phyloP scores from a whole-genome alignment of 768 basidiomycete genomes.

The Suillus clintonianus region DNA sequence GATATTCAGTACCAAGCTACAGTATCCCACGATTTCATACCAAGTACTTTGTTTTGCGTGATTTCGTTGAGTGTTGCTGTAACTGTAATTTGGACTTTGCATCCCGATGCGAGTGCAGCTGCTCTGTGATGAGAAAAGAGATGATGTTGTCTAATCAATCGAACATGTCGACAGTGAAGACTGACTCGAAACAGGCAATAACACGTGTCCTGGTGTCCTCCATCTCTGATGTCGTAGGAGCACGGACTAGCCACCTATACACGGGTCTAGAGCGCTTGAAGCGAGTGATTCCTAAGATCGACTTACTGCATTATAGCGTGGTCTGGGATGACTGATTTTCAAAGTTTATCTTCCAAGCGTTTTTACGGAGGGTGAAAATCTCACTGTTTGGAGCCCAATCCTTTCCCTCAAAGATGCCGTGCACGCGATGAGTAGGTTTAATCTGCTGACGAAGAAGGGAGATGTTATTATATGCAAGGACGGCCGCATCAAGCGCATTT shows the following conservation, averaged over 20 bases:
- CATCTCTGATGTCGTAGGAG: constrained; percentile 59
- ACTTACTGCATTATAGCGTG: constrained; percentile 66
- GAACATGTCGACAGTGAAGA: neutral
- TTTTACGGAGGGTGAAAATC: constrained; percentile 12
- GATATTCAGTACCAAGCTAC: neutral
- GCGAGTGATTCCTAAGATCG: neutral
- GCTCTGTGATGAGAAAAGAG: constrained; percentile 39
- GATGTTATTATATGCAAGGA: constrained; percentile 76
- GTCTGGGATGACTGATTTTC: constrained; percentile 67
- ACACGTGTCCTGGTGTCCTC: constrained; percentile 56
- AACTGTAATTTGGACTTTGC: constrained; percentile 44
- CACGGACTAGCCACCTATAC: constrained; percentile 66
- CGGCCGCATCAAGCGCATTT: constrained; percentile 79
- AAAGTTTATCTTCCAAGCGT: neutral
- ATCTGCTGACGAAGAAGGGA: constrained; percentile 80
- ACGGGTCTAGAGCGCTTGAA: neutral
- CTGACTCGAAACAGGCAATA: constrained; percentile 66
- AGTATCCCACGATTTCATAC: constrained; percentile 27
- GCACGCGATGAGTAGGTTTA: constrained; percentile 68
- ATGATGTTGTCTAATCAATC: neutral
- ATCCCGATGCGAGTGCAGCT: constrained; percentile 62
- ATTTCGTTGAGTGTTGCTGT: constrained; percentile 46
- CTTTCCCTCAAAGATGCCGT: constrained; percentile 72
- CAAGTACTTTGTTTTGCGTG: constrained; percentile 63
- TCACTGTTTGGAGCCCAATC: constrained; percentile 71